phyloP scores from a whole-genome alignment of 257 asterid genomes.

The Penstemon eatonii region DNA sequence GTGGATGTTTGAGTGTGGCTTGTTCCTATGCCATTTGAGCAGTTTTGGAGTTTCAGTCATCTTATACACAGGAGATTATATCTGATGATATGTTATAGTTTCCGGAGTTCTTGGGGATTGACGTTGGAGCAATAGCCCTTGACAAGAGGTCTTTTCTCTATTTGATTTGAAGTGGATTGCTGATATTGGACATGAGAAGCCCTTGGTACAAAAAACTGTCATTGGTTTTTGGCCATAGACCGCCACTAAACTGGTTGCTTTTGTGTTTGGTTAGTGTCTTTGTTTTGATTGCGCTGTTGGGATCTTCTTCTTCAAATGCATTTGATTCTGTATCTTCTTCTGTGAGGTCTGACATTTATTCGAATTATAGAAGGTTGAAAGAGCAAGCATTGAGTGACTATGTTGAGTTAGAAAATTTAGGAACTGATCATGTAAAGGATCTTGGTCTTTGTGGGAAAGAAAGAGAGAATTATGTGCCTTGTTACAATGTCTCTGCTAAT shows the following conservation, averaged over 20 bases:
- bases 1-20: conserved; percentile 32
- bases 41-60: conserved; percentile 42
- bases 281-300: conserved; percentile 55
- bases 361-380: conserved; percentile 65
- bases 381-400: conserved; percentile 72
- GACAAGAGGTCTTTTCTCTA: conserved; percentile 20
- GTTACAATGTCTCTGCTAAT: conserved; percentile 85
- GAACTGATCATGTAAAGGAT: conserved; percentile 51
- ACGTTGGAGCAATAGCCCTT: conserved; percentile 41
- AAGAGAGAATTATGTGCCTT: conserved; percentile 86
- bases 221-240: conserved; percentile 65
- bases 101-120: conserved; percentile 42
- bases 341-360: conserved; percentile 49
- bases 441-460: conserved; percentile 85
- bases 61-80: conserved; percentile 36
- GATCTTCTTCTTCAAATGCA: conserved; percentile 60
- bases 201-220: conserved; percentile 63
- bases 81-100: conserved; percentile 47
- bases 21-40: conserved; percentile 45
- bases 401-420: conserved; percentile 60
- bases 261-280: conserved; percentile 61
- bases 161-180: conserved; percentile 32
- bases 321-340: conserved; percentile 54
- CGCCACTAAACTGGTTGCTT: conserved; percentile 72
- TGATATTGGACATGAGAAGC: conserved; percentile 81